Conservation (phyloP, 345 rosid species). For the Isatis tinctoria region DNA sequence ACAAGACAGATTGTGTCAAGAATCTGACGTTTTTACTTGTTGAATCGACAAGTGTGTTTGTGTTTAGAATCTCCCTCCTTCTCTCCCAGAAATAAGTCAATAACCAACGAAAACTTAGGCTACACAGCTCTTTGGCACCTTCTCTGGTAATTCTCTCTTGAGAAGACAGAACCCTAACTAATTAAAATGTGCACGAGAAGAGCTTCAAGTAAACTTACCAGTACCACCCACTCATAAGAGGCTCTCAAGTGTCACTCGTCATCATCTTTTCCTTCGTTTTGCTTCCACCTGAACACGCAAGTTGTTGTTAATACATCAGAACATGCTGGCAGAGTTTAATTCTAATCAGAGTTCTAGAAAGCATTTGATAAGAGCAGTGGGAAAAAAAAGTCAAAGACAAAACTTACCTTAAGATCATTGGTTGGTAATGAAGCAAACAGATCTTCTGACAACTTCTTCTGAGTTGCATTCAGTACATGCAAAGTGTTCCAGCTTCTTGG, state of each 20-base stretch:
- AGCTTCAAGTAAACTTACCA: no score
- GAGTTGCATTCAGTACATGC: slow-evolving; percentile 68
- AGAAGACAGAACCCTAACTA: not conserved
- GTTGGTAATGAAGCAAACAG: slow-evolving; percentile 47
- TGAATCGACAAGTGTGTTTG: not conserved
- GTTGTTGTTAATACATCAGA: not conserved
- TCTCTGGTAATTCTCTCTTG: slow-evolving; percentile 8
- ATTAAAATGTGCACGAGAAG: no score
- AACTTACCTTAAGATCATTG: slow-evolving; percentile 49
- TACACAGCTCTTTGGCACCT: slow-evolving; percentile 16
- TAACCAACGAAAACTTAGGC: not conserved
- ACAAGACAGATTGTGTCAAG: not conserved
- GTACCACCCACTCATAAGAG: no score
- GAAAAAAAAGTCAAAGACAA: not conserved
- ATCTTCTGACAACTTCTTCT: slow-evolving; percentile 50
- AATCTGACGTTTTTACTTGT: not conserved
- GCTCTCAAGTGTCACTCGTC: no score
- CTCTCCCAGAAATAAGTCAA: no score
- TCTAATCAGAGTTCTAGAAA: not conserved
- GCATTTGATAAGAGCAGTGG: not conserved
- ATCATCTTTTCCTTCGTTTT: slow-evolving; percentile 22
- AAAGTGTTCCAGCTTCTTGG: slow-evolving; percentile 74
- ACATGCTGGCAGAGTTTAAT: not conserved
- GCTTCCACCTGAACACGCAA: slow-evolving; percentile 27
- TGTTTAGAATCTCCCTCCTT: not conserved